Base-by-base conservation (phyloP, 306 rosid genomes). In the Citrullus colocynthis region DNA sequence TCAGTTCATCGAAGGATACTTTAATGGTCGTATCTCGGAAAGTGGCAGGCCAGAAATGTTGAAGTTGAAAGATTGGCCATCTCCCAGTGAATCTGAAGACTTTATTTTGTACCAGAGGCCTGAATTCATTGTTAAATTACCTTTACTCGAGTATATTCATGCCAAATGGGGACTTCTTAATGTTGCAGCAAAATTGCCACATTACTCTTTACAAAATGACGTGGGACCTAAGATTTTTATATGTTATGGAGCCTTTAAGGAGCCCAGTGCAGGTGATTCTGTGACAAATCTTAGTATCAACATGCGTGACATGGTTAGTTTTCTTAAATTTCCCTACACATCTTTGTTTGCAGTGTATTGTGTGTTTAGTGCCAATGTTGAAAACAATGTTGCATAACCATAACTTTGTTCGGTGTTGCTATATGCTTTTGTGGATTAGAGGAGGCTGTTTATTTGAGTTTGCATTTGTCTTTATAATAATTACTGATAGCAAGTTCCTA, bases 141-240 rank as follows among this genome's bases (percentile, higher is more conserved):
- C 98, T 81, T 88, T 95, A 64, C 93, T 95, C 44, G 93, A 96
- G 91, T 96, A 90, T 82, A 92, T 96, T 76, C 99, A 92, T 91
- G 91, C 97, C 62, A 92, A 92, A 85, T 92, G 96, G 97, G 99
- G 99, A 87, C 92, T 96, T 88, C 93, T 96, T 49, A 96, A 96
- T 83, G 99, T 96, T 87, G 97, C 98, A 72, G 98, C 99, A 78
- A 96, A 96, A 84, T 79, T 92, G 89, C 99, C 99, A 75, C 99
- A 96, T 81, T 96, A 89, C 90, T 96, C 99, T 84, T 85, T 96
- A 85, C 97, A 92, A 85, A 96, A 92, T 85, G 98, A 96, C 17
- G 99, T 88, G 69, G 99, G 99, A 62, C 99, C 98, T 70, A 96
- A 92, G 89, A 92, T 92, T 75, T 89, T 88, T 82, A 85, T 92